Percentiles rank a stretch among this genome's conserved stretches.
Conservation (phyloP, 805 yeast genomes). For the Lipomyces sp. region DNA sequence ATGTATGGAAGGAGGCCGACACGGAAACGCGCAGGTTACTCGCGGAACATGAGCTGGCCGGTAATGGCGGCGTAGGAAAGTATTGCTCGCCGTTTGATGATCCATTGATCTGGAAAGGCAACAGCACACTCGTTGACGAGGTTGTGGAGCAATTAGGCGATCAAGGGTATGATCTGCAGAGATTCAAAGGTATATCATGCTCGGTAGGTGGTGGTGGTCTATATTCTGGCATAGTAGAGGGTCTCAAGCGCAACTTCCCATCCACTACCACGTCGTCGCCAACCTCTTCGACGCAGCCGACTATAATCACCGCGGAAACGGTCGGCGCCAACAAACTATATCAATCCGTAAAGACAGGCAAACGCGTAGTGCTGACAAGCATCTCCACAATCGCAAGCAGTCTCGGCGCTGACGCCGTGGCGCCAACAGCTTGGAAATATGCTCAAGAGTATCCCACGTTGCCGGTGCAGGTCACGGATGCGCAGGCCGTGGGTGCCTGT, state of each 20-base stretch:
- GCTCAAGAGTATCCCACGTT: slow-evolving; percentile 44
- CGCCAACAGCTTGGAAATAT: slow-evolving; percentile 48
- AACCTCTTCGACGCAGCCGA: too few species aligned
- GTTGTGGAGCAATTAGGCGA: slow-evolving; percentile 71
- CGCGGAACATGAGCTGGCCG: slow-evolving; percentile 46
- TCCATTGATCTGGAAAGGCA: slow-evolving; percentile 92
- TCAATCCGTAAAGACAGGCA: slow-evolving; percentile 47
- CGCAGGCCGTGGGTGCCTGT: slow-evolving; percentile 55
- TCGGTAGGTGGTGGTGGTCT: slow-evolving; percentile 98
- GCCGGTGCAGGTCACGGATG: slow-evolving; percentile 50
- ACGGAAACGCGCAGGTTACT: slow-evolving; percentile 71
- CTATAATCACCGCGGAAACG: slow-evolving; percentile 56
- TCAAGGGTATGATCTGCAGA: slow-evolving; percentile 34
- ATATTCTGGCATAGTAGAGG: slow-evolving; percentile 81
- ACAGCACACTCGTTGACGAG: slow-evolving; percentile 89
- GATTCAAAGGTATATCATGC: slow-evolving; percentile 63
- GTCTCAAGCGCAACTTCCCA: slow-evolving; percentile 58
- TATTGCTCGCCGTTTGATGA: slow-evolving; percentile 93
- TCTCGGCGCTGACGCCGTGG: slow-evolving; percentile 59
- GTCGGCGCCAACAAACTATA: slow-evolving; percentile 59
- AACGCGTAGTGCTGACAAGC: slow-evolving; percentile 43
- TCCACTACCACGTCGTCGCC: slow-evolving; percentile 29
- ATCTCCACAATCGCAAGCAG: slow-evolving; percentile 59
- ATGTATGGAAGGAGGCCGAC: slow-evolving; percentile 77
- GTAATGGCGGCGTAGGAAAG: slow-evolving; percentile 52